These are phyloP conservation scores for Neonectria sp. DNA, from an alignment of 2,329 filamentous ascomycete genomes.

Conservation along the genomic window DNA sequence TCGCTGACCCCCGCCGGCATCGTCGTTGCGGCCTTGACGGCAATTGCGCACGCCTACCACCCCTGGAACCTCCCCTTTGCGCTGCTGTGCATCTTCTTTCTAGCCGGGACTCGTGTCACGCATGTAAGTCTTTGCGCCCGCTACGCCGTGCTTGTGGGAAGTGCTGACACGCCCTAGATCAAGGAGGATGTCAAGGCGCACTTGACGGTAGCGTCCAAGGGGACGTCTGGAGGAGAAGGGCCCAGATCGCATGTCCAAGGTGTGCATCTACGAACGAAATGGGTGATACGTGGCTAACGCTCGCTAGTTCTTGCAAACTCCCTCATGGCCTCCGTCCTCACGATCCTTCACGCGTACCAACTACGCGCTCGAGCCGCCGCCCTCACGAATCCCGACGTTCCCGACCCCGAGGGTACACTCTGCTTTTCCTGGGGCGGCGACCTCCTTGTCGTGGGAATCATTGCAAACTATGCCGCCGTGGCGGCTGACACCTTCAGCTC, in stretches of 20 bases:
- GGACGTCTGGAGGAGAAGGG: slow-evolving; percentile 83
- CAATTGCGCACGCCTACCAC: slow-evolving; percentile 87
- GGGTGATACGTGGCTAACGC: slow-evolving; percentile 14
- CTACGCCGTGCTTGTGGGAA: background rate
- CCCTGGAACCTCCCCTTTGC: slow-evolving; percentile 95
- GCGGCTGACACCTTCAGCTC: slow-evolving; percentile 95
- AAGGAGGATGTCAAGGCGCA: slow-evolving; percentile 89
- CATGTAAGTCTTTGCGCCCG: slow-evolving; percentile 68
- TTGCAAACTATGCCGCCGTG: slow-evolving; percentile 91
- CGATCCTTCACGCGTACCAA: slow-evolving; percentile 73
- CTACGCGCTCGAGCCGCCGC: slow-evolving; percentile 64
- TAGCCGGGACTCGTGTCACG: slow-evolving; percentile 86
- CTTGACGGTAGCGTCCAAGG: slow-evolving; percentile 84
- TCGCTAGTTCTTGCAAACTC: slow-evolving; percentile 85
- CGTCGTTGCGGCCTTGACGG: slow-evolving; percentile 79
- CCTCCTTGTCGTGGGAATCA: slow-evolving; percentile 74
- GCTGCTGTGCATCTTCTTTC: slow-evolving; percentile 87
- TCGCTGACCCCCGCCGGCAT: slow-evolving; percentile 86
- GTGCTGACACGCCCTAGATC: slow-evolving; percentile 67
- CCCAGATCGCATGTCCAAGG: slow-evolving; percentile 88
- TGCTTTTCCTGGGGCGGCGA: slow-evolving; percentile 76
- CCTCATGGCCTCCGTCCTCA: slow-evolving; percentile 78
- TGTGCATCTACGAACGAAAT: slow-evolving; percentile 42
- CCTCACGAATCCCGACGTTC: slow-evolving; percentile 51
- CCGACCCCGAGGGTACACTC: slow-evolving; percentile 57